Conservation (phyloP, 2,329 filamentous ascomycete genomes). For the Sclerotinia nivalis region DNA sequence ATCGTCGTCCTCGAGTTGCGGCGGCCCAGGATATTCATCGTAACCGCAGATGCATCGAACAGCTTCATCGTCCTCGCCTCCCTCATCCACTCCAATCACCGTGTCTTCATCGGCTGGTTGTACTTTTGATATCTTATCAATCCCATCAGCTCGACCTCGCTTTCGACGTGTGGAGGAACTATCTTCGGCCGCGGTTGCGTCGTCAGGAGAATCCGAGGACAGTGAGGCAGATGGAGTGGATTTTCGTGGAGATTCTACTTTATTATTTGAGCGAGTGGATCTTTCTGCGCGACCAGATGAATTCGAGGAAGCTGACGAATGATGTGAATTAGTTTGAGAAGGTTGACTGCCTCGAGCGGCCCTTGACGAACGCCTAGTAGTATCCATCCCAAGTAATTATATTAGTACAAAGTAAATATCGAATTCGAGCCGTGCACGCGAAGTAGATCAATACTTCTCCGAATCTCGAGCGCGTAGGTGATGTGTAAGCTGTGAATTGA, state of each 20-base stretch:
- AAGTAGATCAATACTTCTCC: slow-evolving; percentile 8
- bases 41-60: slow-evolving; percentile 94
- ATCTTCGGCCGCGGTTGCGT: slow-evolving; percentile 58
- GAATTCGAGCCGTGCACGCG: slow-evolving; percentile 4
- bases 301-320: slow-evolving; percentile 76
- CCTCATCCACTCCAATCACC: slow-evolving; percentile 66
- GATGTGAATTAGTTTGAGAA: slow-evolving; percentile 66
- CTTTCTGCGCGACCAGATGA: slow-evolving; percentile 76
- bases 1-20: slow-evolving; percentile 57
- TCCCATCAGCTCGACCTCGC: slow-evolving; percentile 58
- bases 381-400: slow-evolving; percentile 48
- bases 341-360: slow-evolving; percentile 80
- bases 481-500: slow-evolving; percentile 22
- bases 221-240: slow-evolving; percentile 72
- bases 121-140: slow-evolving; percentile 45
- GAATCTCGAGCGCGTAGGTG: slow-evolving; percentile 17
- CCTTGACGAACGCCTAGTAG: slow-evolving; percentile 82
- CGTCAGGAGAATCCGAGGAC: slow-evolving; percentile 68
- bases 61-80: slow-evolving; percentile 83
- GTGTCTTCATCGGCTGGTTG: slow-evolving; percentile 48
- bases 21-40: slow-evolving; percentile 89
- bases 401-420: slow-evolving; percentile 17
- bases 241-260: slow-evolving; percentile 71
- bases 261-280: slow-evolving; percentile 69
- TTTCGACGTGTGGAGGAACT: slow-evolving; percentile 74